phyloP scores from a whole-genome alignment of 495 filamentous ascomycete genomes.

The Hypoxylon cercidicola region DNA sequence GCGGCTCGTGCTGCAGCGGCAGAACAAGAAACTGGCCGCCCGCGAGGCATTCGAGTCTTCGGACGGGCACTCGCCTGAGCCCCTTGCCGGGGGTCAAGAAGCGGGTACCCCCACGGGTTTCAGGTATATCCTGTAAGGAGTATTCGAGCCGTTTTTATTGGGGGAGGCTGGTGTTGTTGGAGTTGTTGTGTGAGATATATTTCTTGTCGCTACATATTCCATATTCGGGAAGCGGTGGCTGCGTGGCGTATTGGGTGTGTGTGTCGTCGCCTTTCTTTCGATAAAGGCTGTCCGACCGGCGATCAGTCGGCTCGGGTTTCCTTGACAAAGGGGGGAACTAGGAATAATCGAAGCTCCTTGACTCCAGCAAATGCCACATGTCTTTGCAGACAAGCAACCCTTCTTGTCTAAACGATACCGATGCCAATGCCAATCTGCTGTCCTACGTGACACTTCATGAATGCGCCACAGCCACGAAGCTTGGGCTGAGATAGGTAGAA shows the following conservation, averaged over 20 bases:
- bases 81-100: background rate
- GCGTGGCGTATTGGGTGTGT: conserved; percentile 1
- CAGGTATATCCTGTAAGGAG: conserved; percentile 42
- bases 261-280: background rate
- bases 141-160: too few relatives aligned
- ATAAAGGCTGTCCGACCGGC: conserved; percentile 12
- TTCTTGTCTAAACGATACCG: too few relatives aligned
- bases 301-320: background rate
- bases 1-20: conserved; percentile 54
- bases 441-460: too few relatives aligned
- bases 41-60: conserved; percentile 44
- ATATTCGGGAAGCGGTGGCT: too few relatives aligned
- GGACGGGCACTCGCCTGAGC: conserved; percentile 6
- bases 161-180: background rate
- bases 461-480: too few relatives aligned
- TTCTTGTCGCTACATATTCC: too few relatives aligned
- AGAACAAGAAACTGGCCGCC: conserved; percentile 63
- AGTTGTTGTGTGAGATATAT: background rate
- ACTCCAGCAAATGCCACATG: conserved; percentile 1
- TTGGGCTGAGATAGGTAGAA: too few relatives aligned
- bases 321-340: background rate
- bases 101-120: conserved; percentile 26
- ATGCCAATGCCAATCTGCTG: too few relatives aligned
- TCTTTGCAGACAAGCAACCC: too few relatives aligned
- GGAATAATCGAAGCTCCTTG: conserved; percentile 4